Base-by-base conservation (phyloP, 805 yeast genomes). In the Yarrowia phangngaensis region DNA sequence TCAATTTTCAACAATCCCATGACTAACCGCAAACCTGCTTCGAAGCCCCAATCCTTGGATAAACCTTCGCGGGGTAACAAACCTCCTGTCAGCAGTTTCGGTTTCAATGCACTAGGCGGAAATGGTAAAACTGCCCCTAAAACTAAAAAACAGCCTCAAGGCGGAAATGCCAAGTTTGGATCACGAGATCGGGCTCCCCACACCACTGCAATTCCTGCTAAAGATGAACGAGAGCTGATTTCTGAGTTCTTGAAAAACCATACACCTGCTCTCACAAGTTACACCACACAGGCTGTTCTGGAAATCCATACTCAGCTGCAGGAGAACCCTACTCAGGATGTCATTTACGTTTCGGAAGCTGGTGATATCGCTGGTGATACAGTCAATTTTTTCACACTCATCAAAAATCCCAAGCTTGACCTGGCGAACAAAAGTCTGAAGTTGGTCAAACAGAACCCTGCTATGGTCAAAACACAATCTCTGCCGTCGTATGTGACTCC, bases 401-500 rank as follows among this genome's bases (percentile, higher is more conserved):
- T 38, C 17, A 38, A 38, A 14, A 6, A 38, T 24, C 32, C 45
- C 19, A 26, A 13, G 12, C 45, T 38, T 6, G 45, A 38, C 16
- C 45, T 38, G 6, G 17, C 45, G 5, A 26, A 38, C 24, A 38
- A 38, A 24, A n/a, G 13, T 19, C 16, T 38, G 14, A 26, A 19
- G 24, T 32, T 38, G 11, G 45, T 38, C 17, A 38, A 38, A 14
- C 32, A 19, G 45, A 19, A 28, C 32, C 45, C 45, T 8, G 26
- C 45, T 5, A 38, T 38, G 45, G 32, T 38, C 26, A 38, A 38
- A 32, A 38, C 45, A 4, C 32, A 26, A 23, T 38, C 45, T 4
- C 19, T 38, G 9, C 45, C 45, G 11, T 38, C 45, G 3, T 38
- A 27, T 24, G 15, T 38, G 2, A 38, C 45, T 4, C 45, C 45